Evolutionary conservation across 1,284 basidiomycete species (phyloP), one percentile per base, ranked within the genome.

Genomic region (Sporisorium exsertum): DNA sequence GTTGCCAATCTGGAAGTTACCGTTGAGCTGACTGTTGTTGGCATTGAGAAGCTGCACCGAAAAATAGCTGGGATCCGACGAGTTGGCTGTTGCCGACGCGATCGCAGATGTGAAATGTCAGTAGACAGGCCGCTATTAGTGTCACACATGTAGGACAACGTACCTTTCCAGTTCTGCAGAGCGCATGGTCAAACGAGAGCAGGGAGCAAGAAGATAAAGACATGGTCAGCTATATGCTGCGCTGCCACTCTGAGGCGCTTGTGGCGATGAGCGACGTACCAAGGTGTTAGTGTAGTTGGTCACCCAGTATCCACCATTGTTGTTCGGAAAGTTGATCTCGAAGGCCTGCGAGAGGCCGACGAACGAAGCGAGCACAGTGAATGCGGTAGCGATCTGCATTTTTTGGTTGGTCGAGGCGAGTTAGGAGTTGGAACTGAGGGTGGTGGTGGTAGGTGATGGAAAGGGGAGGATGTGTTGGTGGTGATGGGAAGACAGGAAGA

Each of bases 1-100:
- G 35, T 80, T 80, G 33, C 75, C 78, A 16, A 80, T 58, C 61
- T 80, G 76, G 61, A 78, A 80, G 71, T 80, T 80, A 29, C 76
- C 76, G 58, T 78, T 78, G 27, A 80, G 63, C 62, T 63, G 33
- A 52, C 53, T 70, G 61, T 51, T 69, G 72, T 80, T 73, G 33
- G 63, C 27, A 58, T 70, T 75, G 45, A 80, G 62, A 5, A 80
- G 75, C 69, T 78, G 75, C 32, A 77, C 71, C 50, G 71, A 73
- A 57, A 77, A 77, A 53, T 29, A 77, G 32, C 29, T 40, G 3
- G 75, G 62, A 46, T 79, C 77, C 53, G 50, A 70, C 59, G 77
- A 69, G 70, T 79, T 79, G 66, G 77, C 77, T 71, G 55, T 32
- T 32, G 2, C 5, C 20, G 9, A 26, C 5, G 4, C 27, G 16